Conservation (phyloP, 2,329 filamentous ascomycete genomes). For the Aspergillus chevalieri region DNA sequence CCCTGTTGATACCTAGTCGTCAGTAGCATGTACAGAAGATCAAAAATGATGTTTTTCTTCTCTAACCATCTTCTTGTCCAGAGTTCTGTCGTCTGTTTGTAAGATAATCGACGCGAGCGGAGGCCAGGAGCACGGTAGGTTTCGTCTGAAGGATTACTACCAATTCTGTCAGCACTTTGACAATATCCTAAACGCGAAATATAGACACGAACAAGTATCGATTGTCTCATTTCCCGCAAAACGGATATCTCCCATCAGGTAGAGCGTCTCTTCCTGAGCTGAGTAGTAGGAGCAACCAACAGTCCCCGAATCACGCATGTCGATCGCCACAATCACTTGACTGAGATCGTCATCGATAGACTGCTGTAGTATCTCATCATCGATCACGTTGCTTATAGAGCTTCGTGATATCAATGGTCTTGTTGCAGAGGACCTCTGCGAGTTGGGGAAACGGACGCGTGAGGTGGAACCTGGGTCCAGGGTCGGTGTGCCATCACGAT, state of each 20-base stretch:
- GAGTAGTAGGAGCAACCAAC: conserved; percentile 83
- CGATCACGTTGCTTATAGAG: conserved; percentile 2
- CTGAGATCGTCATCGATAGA: conserved; percentile 48
- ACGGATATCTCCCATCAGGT: conserved; percentile 69
- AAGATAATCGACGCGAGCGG: conserved; percentile 49
- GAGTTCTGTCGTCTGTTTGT: conserved; percentile 37
- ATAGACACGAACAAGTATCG: conserved; percentile 45
- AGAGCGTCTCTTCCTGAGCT: conserved; percentile 62
- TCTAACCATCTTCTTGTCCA: conserved; percentile 30
- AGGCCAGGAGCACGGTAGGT: conserved; percentile 55
- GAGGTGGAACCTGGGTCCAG: not conserved
- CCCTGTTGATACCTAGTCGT: conserved; percentile 21
- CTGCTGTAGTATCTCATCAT: conserved; percentile 26
- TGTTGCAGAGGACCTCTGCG: conserved; percentile 3
- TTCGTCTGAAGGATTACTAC: conserved; percentile 57
- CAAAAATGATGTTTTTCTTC: conserved; percentile 13
- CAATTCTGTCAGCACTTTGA: conserved; percentile 13
- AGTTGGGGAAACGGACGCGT: not conserved
- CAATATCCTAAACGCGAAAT: not conserved
- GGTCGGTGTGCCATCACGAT: not conserved
- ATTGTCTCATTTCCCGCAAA: conserved; percentile 62
- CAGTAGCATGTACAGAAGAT: not conserved
- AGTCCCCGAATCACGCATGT: conserved; percentile 62
- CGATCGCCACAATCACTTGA: conserved; percentile 74
- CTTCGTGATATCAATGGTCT: conserved; percentile 8